These are phyloP conservation scores for Exophiala aquamarina DNA, from an alignment of 2,329 filamentous ascomycete genomes.

Conservation along the genomic window DNA sequence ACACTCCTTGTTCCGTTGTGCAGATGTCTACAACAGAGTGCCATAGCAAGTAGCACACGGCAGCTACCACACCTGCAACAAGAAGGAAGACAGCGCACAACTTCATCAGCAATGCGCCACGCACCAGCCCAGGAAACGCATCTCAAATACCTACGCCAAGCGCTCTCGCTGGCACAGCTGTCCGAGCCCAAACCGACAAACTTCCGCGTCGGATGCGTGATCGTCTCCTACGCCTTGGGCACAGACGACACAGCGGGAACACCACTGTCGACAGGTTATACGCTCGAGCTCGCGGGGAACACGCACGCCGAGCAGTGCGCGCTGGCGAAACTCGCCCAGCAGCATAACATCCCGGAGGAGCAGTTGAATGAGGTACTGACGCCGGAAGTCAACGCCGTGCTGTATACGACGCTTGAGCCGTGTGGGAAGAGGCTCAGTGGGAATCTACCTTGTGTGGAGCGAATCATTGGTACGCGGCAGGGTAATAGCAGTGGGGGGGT, in stretches of 20 bases:
- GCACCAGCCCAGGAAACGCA: constrained; percentile 26
- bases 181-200: constrained; percentile 88
- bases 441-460: constrained; percentile 64
- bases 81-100: too few species aligned
- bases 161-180: constrained; percentile 71
- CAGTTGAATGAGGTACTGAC: constrained; percentile 51
- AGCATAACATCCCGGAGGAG: constrained; percentile 41
- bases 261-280: constrained; percentile 80
- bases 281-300: constrained; percentile 85
- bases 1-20: too few species aligned
- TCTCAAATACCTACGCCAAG: constrained; percentile 63
- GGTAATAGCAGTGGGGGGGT: constrained; percentile 58
- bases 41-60: too few species aligned
- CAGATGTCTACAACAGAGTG: too few species aligned
- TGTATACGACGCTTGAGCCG: constrained; percentile 87
- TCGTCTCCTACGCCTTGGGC: constrained; percentile 50
- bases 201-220: constrained; percentile 90
- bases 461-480: constrained; percentile 61
- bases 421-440: constrained; percentile 47
- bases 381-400: constrained; percentile 50
- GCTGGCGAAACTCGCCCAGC: constrained; percentile 63
- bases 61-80: too few species aligned
- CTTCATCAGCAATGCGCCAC: background rate
- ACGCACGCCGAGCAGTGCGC: constrained; percentile 96
- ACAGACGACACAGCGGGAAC: constrained; percentile 13